Conservation (phyloP, 2,329 filamentous ascomycete genomes). For the Purpureocillium takamizusanense region DNA sequence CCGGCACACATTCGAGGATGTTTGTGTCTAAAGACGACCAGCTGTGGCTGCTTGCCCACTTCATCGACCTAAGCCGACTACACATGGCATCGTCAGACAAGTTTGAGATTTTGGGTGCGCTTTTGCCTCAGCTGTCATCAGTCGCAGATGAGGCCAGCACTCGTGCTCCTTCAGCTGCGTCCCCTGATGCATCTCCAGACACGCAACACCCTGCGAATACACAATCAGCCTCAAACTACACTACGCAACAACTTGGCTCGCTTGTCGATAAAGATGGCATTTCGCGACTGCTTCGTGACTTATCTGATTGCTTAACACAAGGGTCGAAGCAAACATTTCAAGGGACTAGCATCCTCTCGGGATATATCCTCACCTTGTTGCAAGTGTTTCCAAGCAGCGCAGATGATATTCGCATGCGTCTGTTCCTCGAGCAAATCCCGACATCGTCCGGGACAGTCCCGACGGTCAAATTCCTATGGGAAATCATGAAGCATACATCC, state of each 20-base stretch:
- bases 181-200: constrained; percentile 3
- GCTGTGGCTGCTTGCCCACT: constrained; percentile 59
- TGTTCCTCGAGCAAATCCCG: constrained; percentile 54
- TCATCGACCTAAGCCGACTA: constrained; percentile 46
- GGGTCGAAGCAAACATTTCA: constrained; percentile 21
- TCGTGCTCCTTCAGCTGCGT: constrained; percentile 6
- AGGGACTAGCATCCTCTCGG: constrained; percentile 60
- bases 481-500: constrained; percentile 38
- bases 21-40: constrained; percentile 31
- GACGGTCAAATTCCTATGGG: constrained; percentile 67
- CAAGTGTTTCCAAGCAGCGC: constrained; percentile 73
- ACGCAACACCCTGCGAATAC: neutral
- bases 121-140: constrained; percentile 44
- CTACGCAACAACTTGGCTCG: constrained; percentile 57
- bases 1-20: constrained; percentile 9
- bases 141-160: constrained; percentile 42
- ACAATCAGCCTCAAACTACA: constrained; percentile 39
- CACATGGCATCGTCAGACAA: constrained; percentile 23
- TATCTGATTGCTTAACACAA: constrained; percentile 20
- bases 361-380: constrained; percentile 77
- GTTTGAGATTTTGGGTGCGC: constrained; percentile 36
- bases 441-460: constrained; percentile 46
- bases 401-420: constrained; percentile 90
- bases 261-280: constrained; percentile 71
- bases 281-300: constrained; percentile 30